Evolutionary conservation across 805 yeast genomes (phyloP).

Genomic region (Priceomyces melissophilus): DNA sequence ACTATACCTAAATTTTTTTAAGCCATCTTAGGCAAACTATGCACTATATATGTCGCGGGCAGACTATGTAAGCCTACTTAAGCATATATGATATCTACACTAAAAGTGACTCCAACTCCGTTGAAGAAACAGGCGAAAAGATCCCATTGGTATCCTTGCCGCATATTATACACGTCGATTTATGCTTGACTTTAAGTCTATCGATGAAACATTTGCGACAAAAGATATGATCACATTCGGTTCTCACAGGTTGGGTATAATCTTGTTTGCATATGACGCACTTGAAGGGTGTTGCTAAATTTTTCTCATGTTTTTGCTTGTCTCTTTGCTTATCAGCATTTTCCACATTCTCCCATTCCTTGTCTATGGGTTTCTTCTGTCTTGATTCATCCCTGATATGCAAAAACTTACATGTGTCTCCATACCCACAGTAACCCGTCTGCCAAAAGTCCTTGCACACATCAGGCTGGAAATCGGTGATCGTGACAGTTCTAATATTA

Average conservation of each 20-base stretch:
- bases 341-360: constrained; percentile 63
- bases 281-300: too few species aligned
- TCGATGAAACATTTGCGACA: constrained; percentile 60
- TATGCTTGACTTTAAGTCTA: constrained; percentile 36
- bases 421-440: constrained; percentile 95
- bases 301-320: constrained; percentile 43
- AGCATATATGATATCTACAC: background rate
- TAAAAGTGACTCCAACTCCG: constrained; percentile 17
- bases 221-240: constrained; percentile 61
- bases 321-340: constrained; percentile 5
- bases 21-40: background rate
- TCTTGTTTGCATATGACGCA: constrained; percentile 60
- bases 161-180: constrained; percentile 55
- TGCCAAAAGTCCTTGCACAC: constrained; percentile 88
- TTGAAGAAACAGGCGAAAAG: constrained; percentile 49
- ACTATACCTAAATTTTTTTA: background rate
- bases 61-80: background rate
- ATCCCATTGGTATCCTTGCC: constrained; percentile 58
- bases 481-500: constrained; percentile 58
- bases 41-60: constrained; percentile 1
- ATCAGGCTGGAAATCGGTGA: constrained; percentile 87
- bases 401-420: constrained; percentile 92
- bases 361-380: constrained; percentile 60
- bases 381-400: constrained; percentile 86
- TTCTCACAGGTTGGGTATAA: constrained; percentile 54